Base-by-base conservation (phyloP, 2,329 filamentous ascomycete species). In the Rutstroemia sydowiana region DNA sequence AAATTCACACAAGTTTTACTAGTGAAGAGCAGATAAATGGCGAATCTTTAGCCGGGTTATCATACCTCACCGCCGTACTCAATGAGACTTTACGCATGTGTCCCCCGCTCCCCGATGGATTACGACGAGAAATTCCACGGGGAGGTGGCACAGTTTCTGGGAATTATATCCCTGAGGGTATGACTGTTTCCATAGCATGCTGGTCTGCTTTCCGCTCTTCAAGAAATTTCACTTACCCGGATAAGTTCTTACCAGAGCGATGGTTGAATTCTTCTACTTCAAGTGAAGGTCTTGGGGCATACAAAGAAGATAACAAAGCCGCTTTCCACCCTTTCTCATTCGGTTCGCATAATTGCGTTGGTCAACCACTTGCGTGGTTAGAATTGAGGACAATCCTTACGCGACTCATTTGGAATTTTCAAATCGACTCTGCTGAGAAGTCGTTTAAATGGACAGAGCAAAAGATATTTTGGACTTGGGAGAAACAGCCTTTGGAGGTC, bases 1-100 rank as follows among this genome's bases (percentile, higher is more conserved):
- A 77, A 59, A 63, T 76, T 1, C 70, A 71, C 0, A 57, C 62
- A 0, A 32, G 63, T 0, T 76, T 75, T 50, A 50, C 51, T 1
- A 56, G 42, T 0, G 63, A 69, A 28, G 62, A 65, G 0, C 69
- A 75, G 3, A 74, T 76, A 44, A 68, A 59, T 16, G 49, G 70
- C 6, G 21, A 16, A 9, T 31, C 28, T 9, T 16, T 23, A 6
- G 45, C n/a, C 9, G 11, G 39, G 21, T 26, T 53, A 2, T 14
- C 21, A 2, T 53, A 53, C 26, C 21, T 40, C n/a, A 23, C 21
- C 11, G 45, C 45, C 1, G 30, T 36, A 34, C 23, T 53, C 26
- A 31, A 49, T 10, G 51, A 53, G 16, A 20, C 34, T 6, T 40
- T 53, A 1, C 16, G 45, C 8, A 39, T 55, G 28, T 51, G 26